Evolutionary conservation across 495 filamentous ascomycete genomes (phyloP).

Genomic region (Penicillium maclennaniae): DNA sequence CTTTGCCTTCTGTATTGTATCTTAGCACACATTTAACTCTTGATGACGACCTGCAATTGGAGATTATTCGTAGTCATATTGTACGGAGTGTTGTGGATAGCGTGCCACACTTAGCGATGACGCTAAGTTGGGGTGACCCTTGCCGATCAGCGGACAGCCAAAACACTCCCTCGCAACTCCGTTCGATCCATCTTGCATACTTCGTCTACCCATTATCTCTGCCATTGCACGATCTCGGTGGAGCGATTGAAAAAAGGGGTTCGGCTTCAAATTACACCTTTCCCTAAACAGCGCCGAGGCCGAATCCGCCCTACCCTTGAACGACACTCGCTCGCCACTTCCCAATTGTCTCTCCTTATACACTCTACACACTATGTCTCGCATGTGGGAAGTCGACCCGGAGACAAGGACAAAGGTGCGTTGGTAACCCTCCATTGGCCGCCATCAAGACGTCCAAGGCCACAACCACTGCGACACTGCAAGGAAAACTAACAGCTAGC

Average conservation of each 20-base stretch:
- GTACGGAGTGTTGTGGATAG: neutral
- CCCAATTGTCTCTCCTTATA: constrained; percentile 3
- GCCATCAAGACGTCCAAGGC: neutral
- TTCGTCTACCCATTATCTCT: neutral
- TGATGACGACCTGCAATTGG: constrained; percentile 26
- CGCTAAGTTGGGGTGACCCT: constrained; percentile 20
- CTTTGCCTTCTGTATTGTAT: constrained; percentile 45
- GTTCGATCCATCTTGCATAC: neutral
- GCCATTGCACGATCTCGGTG: neutral
- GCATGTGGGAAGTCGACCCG: constrained; percentile 97
- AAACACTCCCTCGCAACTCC: constrained; percentile 13
- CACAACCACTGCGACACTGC: neutral
- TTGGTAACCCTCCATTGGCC: neutral
- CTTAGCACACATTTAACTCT: constrained; percentile 47
- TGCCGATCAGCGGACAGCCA: constrained; percentile 25
- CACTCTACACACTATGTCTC: constrained; percentile 39
- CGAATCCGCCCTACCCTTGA: constrained; percentile 6
- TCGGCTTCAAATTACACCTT: constrained; percentile 7
- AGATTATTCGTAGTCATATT: neutral
- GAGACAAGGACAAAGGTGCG: constrained; percentile 88
- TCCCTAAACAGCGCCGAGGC: constrained; percentile 1
- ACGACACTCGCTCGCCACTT: neutral
- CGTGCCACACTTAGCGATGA: constrained; percentile 13
- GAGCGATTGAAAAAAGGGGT: constrained; percentile 12
- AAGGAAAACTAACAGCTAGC: constrained; percentile 10